Evolutionary conservation across 2,329 filamentous ascomycete genomes (phyloP).

Genomic region (Cucurbitaria berberidis): DNA sequence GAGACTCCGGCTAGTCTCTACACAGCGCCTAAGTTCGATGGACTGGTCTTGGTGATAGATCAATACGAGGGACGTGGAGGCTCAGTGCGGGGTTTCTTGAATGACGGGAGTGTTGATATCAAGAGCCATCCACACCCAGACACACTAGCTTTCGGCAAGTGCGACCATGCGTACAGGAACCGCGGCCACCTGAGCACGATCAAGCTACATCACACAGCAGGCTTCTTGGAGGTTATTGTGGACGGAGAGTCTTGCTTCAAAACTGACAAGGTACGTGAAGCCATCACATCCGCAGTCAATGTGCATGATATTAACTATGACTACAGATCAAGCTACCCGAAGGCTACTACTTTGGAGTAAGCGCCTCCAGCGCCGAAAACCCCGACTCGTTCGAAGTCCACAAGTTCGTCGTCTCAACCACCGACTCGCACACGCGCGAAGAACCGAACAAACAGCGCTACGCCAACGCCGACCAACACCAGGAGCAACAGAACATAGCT

Average conservation of each 20-base stretch:
- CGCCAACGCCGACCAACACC: conserved; percentile 40
- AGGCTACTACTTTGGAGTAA: conserved; percentile 85
- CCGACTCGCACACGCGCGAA: conserved; percentile 44
- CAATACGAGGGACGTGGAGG: conserved; percentile 79
- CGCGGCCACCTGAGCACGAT: conserved; percentile 82
- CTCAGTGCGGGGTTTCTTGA: conserved; percentile 88
- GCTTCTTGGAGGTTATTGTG: conserved; percentile 76
- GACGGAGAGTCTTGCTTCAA: conserved; percentile 85
- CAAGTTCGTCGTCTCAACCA: conserved; percentile 76
- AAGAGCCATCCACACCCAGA: conserved; percentile 78
- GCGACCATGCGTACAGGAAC: conserved; percentile 89
- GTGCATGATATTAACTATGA: conserved; percentile 5
- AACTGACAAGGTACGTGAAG: conserved; percentile 63
- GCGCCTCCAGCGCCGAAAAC: conserved; percentile 85
- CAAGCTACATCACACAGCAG: conserved; percentile 71
- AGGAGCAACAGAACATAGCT: conserved; percentile 28
- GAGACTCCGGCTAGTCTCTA: conserved; percentile 81
- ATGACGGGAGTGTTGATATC: conserved; percentile 85
- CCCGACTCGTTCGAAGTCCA: conserved; percentile 95
- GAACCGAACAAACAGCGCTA: conserved; percentile 39
- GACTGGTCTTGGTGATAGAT: conserved; percentile 86
- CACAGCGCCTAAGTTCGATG: conserved; percentile 83
- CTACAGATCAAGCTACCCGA: conserved; percentile 72
- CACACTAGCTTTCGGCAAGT: conserved; percentile 89
- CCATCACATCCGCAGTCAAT: background rate